These are phyloP conservation scores for Fusarium pseudograminearum DNA, from an alignment of 2,329 filamentous ascomycete genomes.

Conservation along the genomic window DNA sequence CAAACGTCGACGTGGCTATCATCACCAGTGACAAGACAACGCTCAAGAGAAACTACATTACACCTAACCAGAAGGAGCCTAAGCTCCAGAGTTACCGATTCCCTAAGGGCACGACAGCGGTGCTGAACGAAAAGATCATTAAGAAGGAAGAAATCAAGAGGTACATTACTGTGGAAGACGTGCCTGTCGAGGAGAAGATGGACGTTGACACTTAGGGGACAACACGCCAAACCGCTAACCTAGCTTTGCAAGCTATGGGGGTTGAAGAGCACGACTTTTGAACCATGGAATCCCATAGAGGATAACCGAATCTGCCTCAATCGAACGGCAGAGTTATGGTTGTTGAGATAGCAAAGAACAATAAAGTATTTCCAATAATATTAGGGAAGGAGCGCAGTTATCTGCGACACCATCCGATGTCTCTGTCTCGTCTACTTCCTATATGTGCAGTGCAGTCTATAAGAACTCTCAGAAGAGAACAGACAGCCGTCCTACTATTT, in stretches of 20 bases:
- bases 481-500: slow-evolving; percentile 2
- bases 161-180: slow-evolving; percentile 91
- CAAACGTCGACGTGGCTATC: slow-evolving; percentile 96
- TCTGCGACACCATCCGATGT: neutral
- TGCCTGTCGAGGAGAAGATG: slow-evolving; percentile 77
- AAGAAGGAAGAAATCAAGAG: slow-evolving; percentile 93
- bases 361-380: slow-evolving; percentile 28
- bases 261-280: slow-evolving; percentile 39
- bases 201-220: slow-evolving; percentile 69
- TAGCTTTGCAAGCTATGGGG: too few species aligned
- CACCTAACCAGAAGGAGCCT: slow-evolving; percentile 87
- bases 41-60: slow-evolving; percentile 91
- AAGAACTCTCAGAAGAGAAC: slow-evolving; percentile 37
- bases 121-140: slow-evolving; percentile 96
- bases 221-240: too few species aligned
- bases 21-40: slow-evolving; percentile 97
- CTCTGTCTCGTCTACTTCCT: slow-evolving; percentile 2
- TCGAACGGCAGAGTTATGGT: slow-evolving; percentile 20
- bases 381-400: neutral
- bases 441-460: slow-evolving; percentile 28
- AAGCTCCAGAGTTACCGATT: slow-evolving; percentile 97
- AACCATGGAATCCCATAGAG: slow-evolving; percentile 43
- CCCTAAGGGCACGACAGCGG: slow-evolving; percentile 90
- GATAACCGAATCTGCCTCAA: slow-evolving; percentile 30
- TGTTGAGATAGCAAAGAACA: slow-evolving; percentile 6